Evolutionary conservation across 495 filamentous ascomycete genomes (phyloP), one percentile per base, ranked within the genome.

Genomic region (Xylaria bambusicola): DNA sequence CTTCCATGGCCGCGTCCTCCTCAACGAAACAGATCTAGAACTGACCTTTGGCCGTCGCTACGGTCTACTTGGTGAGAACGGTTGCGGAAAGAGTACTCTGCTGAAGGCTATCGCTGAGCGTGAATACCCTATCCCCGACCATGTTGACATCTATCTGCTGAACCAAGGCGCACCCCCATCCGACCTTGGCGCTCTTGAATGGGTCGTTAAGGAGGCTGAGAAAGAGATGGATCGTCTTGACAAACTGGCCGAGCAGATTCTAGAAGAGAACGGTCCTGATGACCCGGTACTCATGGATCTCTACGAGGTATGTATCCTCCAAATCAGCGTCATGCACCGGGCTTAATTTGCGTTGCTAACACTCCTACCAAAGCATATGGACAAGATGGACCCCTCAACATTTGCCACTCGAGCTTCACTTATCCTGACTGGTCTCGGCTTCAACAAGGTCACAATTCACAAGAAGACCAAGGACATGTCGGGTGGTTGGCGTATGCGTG

Each of bases 401-500:
- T 99, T 99, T 77, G 81, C 91, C 67, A 96, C 93, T 50, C 93
- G 94, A 72, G 94, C 94, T 36, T 96, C 93, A 24, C 86, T 96
- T 62, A 99, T 99, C 74, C 73, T 99, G 61, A 99, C 94, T 41
- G 94, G 94, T 93, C 90, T 99, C 41, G 94, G 94, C 61, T 99
- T 99, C 84, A 96, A 98, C 86, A 97, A 97, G 79, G 74, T 65
- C 27, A 99, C 94, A 29, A 98, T 99, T 70, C 80, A 93, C 74
- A 99, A 99, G 84, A 95, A 91, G 84, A 99, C 94, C 62, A 99
- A 97, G 85, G 94, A 99, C 70, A 99, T 99, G 94, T 99, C 94
- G 64, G 94, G 94, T 88, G 94, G 94, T 62, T 99, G 94, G 94
- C 86, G 95, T 80, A 99, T 99, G 94, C 90, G 94, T 83, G 94